phyloP scores from a whole-genome alignment of 441 rosid genomes.

The Corymbia calophylla region DNA sequence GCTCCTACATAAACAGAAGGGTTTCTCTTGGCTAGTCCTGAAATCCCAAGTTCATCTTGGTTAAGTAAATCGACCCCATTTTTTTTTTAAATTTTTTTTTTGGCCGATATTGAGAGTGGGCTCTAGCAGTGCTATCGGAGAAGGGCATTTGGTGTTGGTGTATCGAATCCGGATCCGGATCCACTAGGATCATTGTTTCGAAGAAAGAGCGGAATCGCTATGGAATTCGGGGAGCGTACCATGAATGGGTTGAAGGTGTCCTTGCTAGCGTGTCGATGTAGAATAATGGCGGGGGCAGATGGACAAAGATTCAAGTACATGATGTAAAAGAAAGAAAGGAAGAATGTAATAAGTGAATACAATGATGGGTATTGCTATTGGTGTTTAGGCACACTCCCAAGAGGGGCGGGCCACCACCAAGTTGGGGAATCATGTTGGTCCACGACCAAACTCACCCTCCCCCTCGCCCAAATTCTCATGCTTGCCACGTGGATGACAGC shows the following conservation, averaged over 20 bases:
- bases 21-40: background rate
- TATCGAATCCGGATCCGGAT: background rate
- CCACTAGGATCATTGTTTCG: background rate
- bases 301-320: background rate
- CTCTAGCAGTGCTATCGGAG: background rate
- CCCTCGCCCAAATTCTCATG: background rate
- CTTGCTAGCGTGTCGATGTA: background rate
- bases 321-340: background rate
- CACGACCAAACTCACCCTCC: conserved; percentile 39
- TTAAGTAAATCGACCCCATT: background rate
- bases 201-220: background rate
- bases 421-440: conserved; percentile 18
- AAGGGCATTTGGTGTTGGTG: background rate
- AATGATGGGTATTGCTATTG: conserved; percentile 6
- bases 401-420: conserved; percentile 14
- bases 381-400: conserved; percentile 19
- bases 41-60: background rate
- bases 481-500: conserved; percentile 42
- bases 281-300: background rate
- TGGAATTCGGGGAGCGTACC: background rate
- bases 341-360: background rate
- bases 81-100: background rate
- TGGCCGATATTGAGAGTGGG: background rate
- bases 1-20: background rate
- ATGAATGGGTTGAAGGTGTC: background rate